phyloP scores from a whole-genome alignment of 2,329 filamentous ascomycete species.

The Trichoderma oligosporum region DNA sequence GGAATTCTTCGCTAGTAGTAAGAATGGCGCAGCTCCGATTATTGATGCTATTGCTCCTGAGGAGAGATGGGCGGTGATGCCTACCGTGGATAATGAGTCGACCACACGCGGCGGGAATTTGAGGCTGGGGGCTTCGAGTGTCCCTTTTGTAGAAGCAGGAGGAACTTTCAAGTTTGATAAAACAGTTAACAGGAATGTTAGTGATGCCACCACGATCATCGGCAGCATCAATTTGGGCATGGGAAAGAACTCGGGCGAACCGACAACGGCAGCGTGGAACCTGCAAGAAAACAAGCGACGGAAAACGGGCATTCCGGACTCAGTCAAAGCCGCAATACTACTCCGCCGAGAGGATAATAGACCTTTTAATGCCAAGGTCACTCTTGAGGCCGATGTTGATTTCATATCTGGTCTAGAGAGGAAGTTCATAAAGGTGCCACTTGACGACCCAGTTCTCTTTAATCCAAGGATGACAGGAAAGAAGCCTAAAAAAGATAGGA shows the following conservation, averaged over 20 bases:
- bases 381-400: neutral
- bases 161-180: neutral
- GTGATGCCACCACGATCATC: neutral
- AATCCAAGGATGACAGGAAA: neutral
- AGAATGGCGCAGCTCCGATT: neutral
- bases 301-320: neutral
- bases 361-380: constrained; percentile 3
- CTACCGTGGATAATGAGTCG: neutral
- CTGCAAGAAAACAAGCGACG: constrained; percentile 2
- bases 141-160: neutral
- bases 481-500: neutral
- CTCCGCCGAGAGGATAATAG: neutral
- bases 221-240: constrained; percentile 6
- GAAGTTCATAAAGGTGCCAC: neutral
- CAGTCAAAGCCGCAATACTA: neutral
- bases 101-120: neutral
- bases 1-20: neutral
- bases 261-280: neutral
- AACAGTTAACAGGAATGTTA: neutral
- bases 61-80: neutral
- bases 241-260: neutral
- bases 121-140: neutral
- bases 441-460: constrained; percentile 2
- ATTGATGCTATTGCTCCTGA: constrained; percentile 1
- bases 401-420: neutral